Percentiles rank a stretch among this genome's conserved stretches.
Evolutionary conservation across 768 basidiomycete genomes (phyloP).

Genomic region (Tricholoma sp.): DNA sequence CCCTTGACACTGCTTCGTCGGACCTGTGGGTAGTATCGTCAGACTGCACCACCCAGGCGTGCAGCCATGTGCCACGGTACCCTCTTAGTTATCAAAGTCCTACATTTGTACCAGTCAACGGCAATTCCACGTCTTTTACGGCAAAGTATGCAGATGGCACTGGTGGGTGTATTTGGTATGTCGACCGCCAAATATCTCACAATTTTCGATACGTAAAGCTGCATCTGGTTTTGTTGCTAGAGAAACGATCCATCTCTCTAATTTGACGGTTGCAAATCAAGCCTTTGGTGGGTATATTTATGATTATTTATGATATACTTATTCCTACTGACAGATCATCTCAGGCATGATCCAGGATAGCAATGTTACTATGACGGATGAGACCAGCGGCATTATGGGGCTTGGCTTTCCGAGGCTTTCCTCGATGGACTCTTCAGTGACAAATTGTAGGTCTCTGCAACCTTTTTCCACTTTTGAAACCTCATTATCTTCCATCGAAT

Average conservation of each 20-base stretch:
- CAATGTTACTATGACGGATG: conserved; percentile 57
- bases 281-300: conserved; percentile 51
- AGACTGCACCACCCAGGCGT: conserved; percentile 49
- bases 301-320: not conserved
- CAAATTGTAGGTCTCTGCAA: conserved; percentile 40
- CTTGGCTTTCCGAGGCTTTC: conserved; percentile 76
- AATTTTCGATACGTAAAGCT: conserved; percentile 28
- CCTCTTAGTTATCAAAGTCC: conserved; percentile 64
- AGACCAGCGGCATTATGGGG: conserved; percentile 69
- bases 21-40: conserved; percentile 72
- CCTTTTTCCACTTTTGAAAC: not conserved
- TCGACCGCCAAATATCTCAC: not conserved
- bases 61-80: conserved; percentile 60
- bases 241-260: conserved; percentile 58
- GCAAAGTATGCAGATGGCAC: conserved; percentile 66
- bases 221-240: conserved; percentile 67
- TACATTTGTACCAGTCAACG: conserved; percentile 56
- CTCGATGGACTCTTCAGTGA: conserved; percentile 38
- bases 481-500: conserved; percentile 1
- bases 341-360: conserved; percentile 57
- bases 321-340: not conserved
- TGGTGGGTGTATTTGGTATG: conserved; percentile 35
- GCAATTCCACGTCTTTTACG: conserved; percentile 56
- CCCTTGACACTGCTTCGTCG: conserved; percentile 71
- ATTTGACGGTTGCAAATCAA: conserved; percentile 56